Evolutionary conservation across 2,329 filamentous ascomycete species (phyloP), one percentile per base, ranked within the genome.

Genomic region (Diaporthe longicolla): DNA sequence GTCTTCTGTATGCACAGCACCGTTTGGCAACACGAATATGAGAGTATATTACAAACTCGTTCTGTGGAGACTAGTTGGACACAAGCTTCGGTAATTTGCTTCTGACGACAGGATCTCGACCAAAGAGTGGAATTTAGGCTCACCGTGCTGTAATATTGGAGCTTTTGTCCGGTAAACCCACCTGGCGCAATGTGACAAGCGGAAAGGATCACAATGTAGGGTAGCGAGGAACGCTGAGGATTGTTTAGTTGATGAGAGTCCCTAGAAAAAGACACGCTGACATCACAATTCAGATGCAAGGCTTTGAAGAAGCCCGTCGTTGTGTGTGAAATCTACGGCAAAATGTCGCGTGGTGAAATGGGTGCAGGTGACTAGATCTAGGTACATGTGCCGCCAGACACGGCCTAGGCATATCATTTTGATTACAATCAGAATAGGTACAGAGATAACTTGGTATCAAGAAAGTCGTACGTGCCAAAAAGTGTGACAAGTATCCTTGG

Each of bases 391-490:
- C 9, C 32, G 24, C 63, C 5, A n/a, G 26, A 7, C 15, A 40
- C 7, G 13, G 13, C 63, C 17, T 40, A 40, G 48, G 21, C n/a
- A 29, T n/a, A 40, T 5, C 9, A 37, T 29, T 52, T 26, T 40
- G n/a, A 68, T 54, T 54, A 68, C 13, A 68, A 68, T 26, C 9
- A 26, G 5, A 40, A 54, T 68, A 68, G 32, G 37, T 54, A 68
- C 32, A 68, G n/a, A n/a, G 21, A 24, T 19, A 52, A 40, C n/a
- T 68, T 68, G 63, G 63, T 54, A 54, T 68, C 63, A 48, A 40
- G n/a, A 52, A 40, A 2, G 32, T 54, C 32, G n/a, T 29, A n/a
- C 21, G 19, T 37, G 21, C 37, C 48, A 54, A 37, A 9, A 3
- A 1, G 32, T 11, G 8, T 40, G 63, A 54, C 45, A 68, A 40